A percentile compares a stretch with the other conserved stretches of the same genome.
Evolutionary conservation across 129 eudicot genomes (phyloP).

Genomic region (Ambrosia artemisiifolia): DNA sequence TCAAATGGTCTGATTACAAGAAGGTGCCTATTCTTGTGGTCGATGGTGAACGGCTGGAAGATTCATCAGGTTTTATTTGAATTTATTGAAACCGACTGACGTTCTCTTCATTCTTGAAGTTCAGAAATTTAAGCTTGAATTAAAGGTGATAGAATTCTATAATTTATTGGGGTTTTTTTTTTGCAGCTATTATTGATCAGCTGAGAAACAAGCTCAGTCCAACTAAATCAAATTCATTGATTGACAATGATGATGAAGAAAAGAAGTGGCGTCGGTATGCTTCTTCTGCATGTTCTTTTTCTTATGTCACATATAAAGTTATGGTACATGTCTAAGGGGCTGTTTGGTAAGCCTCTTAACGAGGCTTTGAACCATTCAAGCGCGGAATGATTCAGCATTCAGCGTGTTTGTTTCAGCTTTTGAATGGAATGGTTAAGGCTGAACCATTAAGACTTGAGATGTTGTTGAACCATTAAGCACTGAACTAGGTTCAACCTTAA

Average conservation of each 20-base stretch:
- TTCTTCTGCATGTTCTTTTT: background rate
- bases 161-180: background rate
- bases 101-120: background rate
- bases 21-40: slow-evolving; percentile 80
- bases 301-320: background rate
- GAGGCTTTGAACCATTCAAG: too few species aligned
- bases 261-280: slow-evolving; percentile 60
- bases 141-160: slow-evolving; percentile 6
- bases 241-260: slow-evolving; percentile 44
- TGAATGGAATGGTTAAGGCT: too few species aligned
- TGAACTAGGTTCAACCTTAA: too few species aligned
- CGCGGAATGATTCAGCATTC: too few species aligned
- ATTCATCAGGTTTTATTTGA: slow-evolving; percentile 67
- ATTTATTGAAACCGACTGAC: background rate
- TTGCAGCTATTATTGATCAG: slow-evolving; percentile 58
- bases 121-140: background rate
- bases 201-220: slow-evolving; percentile 34
- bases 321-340: background rate
- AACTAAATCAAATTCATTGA: slow-evolving; percentile 27
- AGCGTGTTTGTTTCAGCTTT: too few species aligned
- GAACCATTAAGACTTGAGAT: too few species aligned
- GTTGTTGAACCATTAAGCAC: too few species aligned
- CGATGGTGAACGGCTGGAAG: slow-evolving; percentile 70
- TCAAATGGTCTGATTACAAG: slow-evolving; percentile 84
- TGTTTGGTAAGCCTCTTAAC: too few species aligned